These are phyloP conservation scores for Fusarium cicatricum DNA, from an alignment of 2,329 filamentous ascomycete genomes.

Conservation along the genomic window DNA sequence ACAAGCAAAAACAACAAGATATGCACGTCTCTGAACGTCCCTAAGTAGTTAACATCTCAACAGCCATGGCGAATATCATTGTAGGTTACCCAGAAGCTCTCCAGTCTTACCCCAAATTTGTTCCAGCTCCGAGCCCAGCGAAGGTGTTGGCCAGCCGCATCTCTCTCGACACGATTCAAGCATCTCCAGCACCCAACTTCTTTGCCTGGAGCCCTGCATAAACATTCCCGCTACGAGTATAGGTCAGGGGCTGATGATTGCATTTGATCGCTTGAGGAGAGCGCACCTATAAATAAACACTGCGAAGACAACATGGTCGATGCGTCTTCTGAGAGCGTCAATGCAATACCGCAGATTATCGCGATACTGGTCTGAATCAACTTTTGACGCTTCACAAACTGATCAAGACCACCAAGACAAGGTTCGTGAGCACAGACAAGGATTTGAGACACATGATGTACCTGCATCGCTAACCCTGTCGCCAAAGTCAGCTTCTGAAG, in stretches of 20 bases:
- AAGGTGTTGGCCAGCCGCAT: conserved; percentile 37
- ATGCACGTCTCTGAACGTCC: too few species aligned
- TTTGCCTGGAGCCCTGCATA: conserved; percentile 26
- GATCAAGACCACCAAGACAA: conserved; percentile 46
- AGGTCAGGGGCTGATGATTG: neutral
- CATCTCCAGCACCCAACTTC: conserved; percentile 29
- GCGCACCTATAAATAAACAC: conserved; percentile 46
- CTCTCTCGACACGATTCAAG: conserved; percentile 31
- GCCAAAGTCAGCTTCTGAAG: neutral
- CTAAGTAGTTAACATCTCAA: too few species aligned
- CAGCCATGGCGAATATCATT: too few species aligned
- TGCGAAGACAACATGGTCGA: conserved; percentile 55
- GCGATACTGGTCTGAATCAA: conserved; percentile 35
- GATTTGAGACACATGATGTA: conserved; percentile 24
- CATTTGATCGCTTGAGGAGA: neutral
- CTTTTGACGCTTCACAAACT: conserved; percentile 49
- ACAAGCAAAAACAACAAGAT: too few species aligned
- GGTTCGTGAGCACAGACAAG: conserved; percentile 49
- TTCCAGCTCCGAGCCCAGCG: conserved; percentile 29
- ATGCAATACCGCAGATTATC: conserved; percentile 58
- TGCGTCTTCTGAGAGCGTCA: conserved; percentile 52
- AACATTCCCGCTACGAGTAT: conserved; percentile 19
- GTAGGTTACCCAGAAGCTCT: too few species aligned
- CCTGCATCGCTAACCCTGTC: conserved; percentile 24
- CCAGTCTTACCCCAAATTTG: conserved; percentile 31